Evolutionary conservation across 106 monocot genomes (phyloP).

Genomic region (Allium cepa): DNA sequence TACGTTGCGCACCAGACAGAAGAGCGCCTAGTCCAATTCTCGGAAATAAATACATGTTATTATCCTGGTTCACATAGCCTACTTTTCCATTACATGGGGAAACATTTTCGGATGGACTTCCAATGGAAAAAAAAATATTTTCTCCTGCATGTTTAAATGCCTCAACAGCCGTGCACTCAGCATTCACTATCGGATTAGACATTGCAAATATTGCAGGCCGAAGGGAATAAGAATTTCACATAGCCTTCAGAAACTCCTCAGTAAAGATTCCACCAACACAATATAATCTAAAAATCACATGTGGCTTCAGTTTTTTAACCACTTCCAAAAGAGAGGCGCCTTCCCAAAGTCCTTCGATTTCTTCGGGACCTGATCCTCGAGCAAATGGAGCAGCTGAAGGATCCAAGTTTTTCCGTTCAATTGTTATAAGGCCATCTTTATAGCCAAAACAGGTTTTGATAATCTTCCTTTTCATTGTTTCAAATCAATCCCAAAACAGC

Average conservation of each 20-base stretch:
- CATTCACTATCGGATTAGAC: conserved; percentile 97
- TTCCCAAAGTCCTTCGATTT: conserved; percentile 70
- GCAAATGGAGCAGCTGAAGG: conserved; percentile 82
- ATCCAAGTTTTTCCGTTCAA: conserved; percentile 63
- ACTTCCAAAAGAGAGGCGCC: conserved; percentile 93
- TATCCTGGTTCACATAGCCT: conserved; percentile 93
- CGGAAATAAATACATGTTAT: conserved; percentile 99
- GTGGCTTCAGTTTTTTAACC: conserved; percentile 87
- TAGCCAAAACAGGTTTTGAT: conserved; percentile 84
- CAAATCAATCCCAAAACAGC: conserved; percentile 59
- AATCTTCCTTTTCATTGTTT: conserved; percentile 18
- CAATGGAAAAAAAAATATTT: conserved; percentile 92
- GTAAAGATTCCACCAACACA: conserved; percentile 93
- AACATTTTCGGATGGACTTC: conserved; percentile 92
- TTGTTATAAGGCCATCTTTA: conserved; percentile 92
- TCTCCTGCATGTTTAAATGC: conserved; percentile 93
- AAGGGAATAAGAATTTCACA: conserved; percentile 77
- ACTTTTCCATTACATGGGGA: conserved; percentile 70
- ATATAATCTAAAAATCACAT: conserved; percentile 93
- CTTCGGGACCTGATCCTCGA: conserved; percentile 54
- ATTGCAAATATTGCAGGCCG: conserved; percentile 96
- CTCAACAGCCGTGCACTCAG: conserved; percentile 87
- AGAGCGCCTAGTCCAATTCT: conserved; percentile 97
- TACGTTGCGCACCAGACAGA: conserved; percentile 82
- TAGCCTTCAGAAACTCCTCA: conserved; percentile 88